Conservation (phyloP, 768 basidiomycete genomes). For the Amanita fuliginea region DNA sequence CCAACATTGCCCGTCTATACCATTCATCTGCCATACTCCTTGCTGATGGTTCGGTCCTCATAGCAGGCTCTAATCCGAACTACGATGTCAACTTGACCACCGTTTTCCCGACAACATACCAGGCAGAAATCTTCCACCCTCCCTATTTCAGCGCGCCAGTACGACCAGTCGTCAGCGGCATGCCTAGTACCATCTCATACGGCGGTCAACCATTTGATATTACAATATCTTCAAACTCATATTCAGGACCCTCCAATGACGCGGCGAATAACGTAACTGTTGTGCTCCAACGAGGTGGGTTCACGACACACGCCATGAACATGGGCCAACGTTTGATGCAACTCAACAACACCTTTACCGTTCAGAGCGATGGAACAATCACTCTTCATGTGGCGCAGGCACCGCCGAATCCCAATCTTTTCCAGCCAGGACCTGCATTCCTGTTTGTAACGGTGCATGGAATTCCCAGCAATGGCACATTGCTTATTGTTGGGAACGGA, state of each 20-base stretch:
- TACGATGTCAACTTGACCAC: conserved; percentile 62
- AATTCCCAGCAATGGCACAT: conserved; percentile 71
- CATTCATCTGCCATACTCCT: conserved; percentile 89
- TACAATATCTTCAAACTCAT: conserved; percentile 52
- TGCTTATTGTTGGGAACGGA: conserved; percentile 73
- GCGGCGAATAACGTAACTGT: conserved; percentile 70
- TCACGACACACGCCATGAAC: conserved; percentile 80
- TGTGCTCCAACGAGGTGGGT: conserved; percentile 73
- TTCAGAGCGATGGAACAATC: conserved; percentile 67
- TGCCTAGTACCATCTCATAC: conserved; percentile 71
- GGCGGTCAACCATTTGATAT: conserved; percentile 79
- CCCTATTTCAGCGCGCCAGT: conserved; percentile 64
- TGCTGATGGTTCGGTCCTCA: conserved; percentile 74
- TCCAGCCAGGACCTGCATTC: conserved; percentile 84
- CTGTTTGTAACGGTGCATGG: conserved; percentile 78
- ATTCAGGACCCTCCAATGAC: conserved; percentile 54
- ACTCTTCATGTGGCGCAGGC: conserved; percentile 72
- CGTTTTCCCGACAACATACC: conserved; percentile 66
- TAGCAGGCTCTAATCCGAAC: conserved; percentile 93
- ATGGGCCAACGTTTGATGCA: conserved; percentile 79
- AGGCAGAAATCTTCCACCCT: conserved; percentile 86
- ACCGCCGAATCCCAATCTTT: conserved; percentile 75
- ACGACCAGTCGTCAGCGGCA: conserved; percentile 59
- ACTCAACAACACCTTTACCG: conserved; percentile 78
- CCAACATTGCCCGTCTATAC: conserved; percentile 72